Evolutionary conservation across 768 basidiomycete genomes (phyloP).

Genomic region (Macrolepiota dolichaula): DNA sequence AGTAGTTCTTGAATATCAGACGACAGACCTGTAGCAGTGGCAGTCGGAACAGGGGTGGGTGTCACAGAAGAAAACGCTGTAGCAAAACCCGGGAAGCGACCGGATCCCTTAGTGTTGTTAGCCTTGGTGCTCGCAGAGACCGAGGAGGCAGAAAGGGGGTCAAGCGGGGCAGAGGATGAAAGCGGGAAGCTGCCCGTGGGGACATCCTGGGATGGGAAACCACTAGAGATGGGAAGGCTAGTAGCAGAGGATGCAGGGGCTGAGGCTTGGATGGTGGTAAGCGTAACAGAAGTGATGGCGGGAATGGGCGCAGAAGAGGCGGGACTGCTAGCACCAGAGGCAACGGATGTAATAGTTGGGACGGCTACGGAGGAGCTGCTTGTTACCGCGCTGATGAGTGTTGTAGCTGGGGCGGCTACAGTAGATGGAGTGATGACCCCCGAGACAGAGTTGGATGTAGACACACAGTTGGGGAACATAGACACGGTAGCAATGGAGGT

Average conservation of each 20-base stretch:
- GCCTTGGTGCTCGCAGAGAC: neutral
- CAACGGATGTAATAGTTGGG: neutral
- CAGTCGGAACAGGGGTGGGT: neutral
- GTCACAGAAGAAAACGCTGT: neutral
- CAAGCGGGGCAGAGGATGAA: neutral
- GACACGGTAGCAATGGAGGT: slow-evolving; percentile 12
- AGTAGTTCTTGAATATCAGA: neutral
- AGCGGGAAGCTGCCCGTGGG: neutral
- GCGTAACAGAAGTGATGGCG: neutral
- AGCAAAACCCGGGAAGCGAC: neutral
- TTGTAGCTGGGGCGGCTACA: slow-evolving; percentile 4
- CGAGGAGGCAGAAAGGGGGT: neutral
- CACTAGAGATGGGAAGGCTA: neutral
- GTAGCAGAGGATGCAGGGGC: neutral
- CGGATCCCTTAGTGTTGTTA: neutral
- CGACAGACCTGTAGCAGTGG: neutral
- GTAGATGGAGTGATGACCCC: neutral
- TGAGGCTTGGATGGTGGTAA: slow-evolving; percentile 1
- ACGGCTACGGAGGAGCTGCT: too few species aligned
- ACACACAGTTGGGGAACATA: neutral
- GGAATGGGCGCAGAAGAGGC: neutral
- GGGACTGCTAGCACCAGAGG: slow-evolving; percentile 7
- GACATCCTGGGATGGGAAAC: neutral
- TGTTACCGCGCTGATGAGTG: neutral
- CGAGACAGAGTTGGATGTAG: neutral